phyloP scores from a whole-genome alignment of 164 flowering plant species.

The Saururus chinensis region DNA sequence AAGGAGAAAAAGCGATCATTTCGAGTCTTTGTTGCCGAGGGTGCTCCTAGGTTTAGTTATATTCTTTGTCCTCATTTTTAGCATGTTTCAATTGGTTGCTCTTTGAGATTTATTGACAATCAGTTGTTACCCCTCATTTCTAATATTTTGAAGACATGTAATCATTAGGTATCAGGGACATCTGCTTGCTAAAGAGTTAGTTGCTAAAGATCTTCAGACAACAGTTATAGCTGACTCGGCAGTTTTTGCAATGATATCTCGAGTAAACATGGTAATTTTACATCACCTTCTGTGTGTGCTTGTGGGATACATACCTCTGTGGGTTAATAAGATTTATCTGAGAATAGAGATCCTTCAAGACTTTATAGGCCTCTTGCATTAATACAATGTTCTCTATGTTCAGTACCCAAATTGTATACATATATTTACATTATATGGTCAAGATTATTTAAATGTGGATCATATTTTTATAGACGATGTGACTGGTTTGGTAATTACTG shows the following conservation, averaged over 20 bases:
- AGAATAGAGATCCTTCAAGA: too few species aligned
- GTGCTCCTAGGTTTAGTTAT: constrained; percentile 78
- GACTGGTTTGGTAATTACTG: too few species aligned
- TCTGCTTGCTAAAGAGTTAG: constrained; percentile 89
- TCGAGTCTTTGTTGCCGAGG: constrained; percentile 95
- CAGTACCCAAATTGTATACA: too few species aligned
- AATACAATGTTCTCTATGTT: too few species aligned
- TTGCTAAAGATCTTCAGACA: constrained; percentile 75
- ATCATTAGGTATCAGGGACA: constrained; percentile 83
- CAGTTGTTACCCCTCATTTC: background rate
- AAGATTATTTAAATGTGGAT: too few species aligned
- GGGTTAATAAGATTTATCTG: too few species aligned
- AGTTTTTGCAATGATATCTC: constrained; percentile 98
- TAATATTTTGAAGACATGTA: background rate
- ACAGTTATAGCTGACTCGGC: constrained; percentile 97
- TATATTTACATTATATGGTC: too few species aligned
- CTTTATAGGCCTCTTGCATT: too few species aligned
- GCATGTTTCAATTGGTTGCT: background rate
- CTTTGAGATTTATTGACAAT: background rate
- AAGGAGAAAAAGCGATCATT: constrained; percentile 94
- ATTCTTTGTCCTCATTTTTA: constrained; percentile 5
- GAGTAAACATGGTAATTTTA: constrained; percentile 83
- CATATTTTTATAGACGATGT: too few species aligned
- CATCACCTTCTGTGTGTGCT: too few species aligned
- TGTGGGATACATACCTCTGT: too few species aligned